Evolutionary conservation across 352 stramenopile genomes (phyloP), one percentile per base, ranked within the genome.

Genomic region (Phytophthora sp.): DNA sequence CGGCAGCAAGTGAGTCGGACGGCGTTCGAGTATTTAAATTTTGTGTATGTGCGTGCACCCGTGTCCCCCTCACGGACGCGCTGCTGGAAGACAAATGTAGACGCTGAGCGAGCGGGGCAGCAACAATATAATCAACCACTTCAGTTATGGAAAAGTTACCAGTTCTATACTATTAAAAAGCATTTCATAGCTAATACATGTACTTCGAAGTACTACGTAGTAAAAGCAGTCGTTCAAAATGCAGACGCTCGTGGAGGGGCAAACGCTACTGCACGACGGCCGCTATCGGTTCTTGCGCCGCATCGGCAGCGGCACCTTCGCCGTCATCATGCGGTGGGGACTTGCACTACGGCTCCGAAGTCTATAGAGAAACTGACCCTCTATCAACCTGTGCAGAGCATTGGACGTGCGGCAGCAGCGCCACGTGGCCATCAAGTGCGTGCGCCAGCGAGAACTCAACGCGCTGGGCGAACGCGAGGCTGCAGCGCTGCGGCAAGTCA

Each of bases 221-320:
- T n/a, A n/a, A n/a, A 27, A 41, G 20, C 15, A 29, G 23, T 39
- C 21, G 30, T 20, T 16, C 9, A 49, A 55, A 29, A 68, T 74
- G 65, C 73, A 86, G 47, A 69, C 77, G 23, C 53, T 90, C 6
- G 80, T 90, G 39, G 83, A 93, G 69, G 82, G 84, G 8, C 81
- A 90, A 56, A 91, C 82, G 57, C 69, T 88, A 54, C 69, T 91
- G 35, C 73, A 73, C 29, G 66, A 69, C 50, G 83, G 77, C 6
- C 85, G 85, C 76, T 91, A 89, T 58, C 82, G 82, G 69, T 91
- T 91, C 71, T 76, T 90, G 24, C 79, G 76, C 27, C 77, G 83
- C 62, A 79, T 93, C 55, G 85, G 77, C 58, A 82, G 71, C 53
- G 85, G 85, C 57, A 90, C 82, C 15, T 93, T 90, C 60, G 74